Conservation (phyloP, 345 rosid genomes). For the Leavenworthia alabamica region DNA sequence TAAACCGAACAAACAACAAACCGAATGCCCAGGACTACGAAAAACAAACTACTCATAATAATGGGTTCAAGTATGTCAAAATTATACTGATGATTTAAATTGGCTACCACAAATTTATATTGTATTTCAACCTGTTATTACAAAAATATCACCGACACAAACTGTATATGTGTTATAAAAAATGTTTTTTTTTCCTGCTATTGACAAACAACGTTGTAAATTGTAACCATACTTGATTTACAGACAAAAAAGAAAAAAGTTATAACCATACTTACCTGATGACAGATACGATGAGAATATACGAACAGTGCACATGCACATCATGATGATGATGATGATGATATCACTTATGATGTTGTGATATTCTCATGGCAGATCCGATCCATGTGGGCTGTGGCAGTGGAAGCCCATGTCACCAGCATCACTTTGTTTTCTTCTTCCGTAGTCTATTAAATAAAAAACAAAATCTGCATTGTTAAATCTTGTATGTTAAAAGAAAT, state of each 20-base stretch:
- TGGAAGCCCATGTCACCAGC: constrained; percentile 28
- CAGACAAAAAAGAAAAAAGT: too few relatives aligned
- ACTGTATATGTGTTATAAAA: neutral
- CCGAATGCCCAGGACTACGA: too few relatives aligned
- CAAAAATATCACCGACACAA: constrained; percentile 17
- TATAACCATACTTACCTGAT: constrained; percentile 18
- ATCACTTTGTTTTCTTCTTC: constrained; percentile 19
- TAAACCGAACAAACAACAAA: too few relatives aligned
- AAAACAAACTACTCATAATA: neutral
- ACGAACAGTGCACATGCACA: constrained; percentile 25
- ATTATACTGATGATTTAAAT: neutral
- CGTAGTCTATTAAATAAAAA: neutral
- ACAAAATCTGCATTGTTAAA: constrained; percentile 1
- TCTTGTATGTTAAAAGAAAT: neutral
- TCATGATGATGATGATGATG: constrained; percentile 22
- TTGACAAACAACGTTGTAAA: constrained; percentile 24
- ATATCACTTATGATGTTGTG: constrained; percentile 23
- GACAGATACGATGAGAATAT: constrained; percentile 22
- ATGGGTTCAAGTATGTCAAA: neutral
- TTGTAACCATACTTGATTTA: too few relatives aligned
- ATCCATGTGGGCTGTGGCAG: constrained; percentile 22
- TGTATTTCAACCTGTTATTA: neutral
- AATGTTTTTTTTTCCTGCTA: constrained; percentile 1
- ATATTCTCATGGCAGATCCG: constrained; percentile 25
- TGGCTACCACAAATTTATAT: neutral